A percentile compares a stretch with the other conserved stretches of the same genome.
Evolutionary conservation across 306 rosid species (phyloP).

Genomic region (Macrotyloma uniflorum): DNA sequence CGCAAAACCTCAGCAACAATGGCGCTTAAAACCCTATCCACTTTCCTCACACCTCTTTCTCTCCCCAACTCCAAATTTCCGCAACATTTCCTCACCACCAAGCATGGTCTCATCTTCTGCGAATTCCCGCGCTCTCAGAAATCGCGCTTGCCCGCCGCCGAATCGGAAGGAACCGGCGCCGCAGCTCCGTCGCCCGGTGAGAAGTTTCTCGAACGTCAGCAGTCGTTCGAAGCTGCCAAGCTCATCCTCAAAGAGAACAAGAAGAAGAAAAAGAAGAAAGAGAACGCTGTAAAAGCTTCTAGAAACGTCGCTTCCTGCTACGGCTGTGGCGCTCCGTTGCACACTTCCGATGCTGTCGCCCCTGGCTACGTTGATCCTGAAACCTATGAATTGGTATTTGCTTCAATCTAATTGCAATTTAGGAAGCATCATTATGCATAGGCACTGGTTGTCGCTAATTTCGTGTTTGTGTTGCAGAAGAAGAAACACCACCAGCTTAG

Average conservation of each 20-base stretch:
- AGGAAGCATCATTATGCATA: background rate
- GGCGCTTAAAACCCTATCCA: constrained; percentile 72
- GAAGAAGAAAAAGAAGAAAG: constrained; percentile 50
- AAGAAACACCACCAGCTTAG: constrained; percentile 92
- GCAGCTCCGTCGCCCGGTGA: constrained; percentile 89
- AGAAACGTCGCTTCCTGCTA: constrained; percentile 63
- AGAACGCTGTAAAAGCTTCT: constrained; percentile 57
- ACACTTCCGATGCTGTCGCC: constrained; percentile 64
- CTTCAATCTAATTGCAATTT: background rate
- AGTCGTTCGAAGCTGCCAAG: constrained; percentile 65
- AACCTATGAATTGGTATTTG: constrained; percentile 72
- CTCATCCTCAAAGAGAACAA: constrained; percentile 55
- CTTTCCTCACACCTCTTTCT: constrained; percentile 56
- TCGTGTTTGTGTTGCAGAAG: constrained; percentile 60
- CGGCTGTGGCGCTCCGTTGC: constrained; percentile 94
- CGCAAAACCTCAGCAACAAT: constrained; percentile 51
- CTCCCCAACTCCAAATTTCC: constrained; percentile 39
- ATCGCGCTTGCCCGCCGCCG: constrained; percentile 16
- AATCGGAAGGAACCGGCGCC: constrained; percentile 68
- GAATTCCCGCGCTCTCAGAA: constrained; percentile 42
- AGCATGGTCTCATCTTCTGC: constrained; percentile 45
- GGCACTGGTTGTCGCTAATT: background rate
- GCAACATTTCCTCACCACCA: constrained; percentile 19
- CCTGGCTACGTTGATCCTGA: constrained; percentile 79
- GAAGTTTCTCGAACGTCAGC: constrained; percentile 67